A percentile compares a stretch with the other conserved stretches of the same genome.
Evolutionary conservation across 305 asterid genomes (phyloP).

Genomic region (Fraxinus sp.): DNA sequence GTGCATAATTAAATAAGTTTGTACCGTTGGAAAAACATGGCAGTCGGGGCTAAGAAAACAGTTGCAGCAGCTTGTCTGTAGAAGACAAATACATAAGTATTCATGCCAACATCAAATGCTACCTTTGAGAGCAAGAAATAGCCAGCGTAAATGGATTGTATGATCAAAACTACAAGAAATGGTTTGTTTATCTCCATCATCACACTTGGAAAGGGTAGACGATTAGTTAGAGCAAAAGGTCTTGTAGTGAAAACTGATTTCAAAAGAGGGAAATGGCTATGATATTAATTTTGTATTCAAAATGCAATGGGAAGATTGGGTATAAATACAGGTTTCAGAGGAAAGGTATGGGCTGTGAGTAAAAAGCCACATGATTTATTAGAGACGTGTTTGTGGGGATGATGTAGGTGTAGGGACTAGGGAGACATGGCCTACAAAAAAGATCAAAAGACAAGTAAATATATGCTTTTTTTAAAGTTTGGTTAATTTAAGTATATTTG

Average conservation of each 20-base stretch:
- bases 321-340: background rate
- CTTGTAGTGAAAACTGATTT: background rate
- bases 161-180: constrained; percentile 38
- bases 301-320: background rate
- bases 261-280: background rate
- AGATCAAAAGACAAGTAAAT: background rate
- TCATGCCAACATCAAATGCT: constrained; percentile 87
- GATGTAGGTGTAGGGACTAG: background rate
- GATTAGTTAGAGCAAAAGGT: background rate
- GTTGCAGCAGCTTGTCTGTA: constrained; percentile 87
- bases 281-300: background rate
- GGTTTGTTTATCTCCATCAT: constrained; percentile 42
- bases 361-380: background rate
- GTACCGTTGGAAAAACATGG: constrained; percentile 63
- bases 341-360: background rate
- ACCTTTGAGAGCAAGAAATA: constrained; percentile 79
- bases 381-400: constrained; percentile 1
- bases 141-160: constrained; percentile 67
- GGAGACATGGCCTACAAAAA: background rate
- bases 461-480: background rate
- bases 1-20: background rate
- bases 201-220: background rate
- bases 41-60: constrained; percentile 68
- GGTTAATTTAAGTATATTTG: background rate
- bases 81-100: constrained; percentile 74